Conservation (phyloP, 768 basidiomycete genomes). For the Auriscalpium orientale region DNA sequence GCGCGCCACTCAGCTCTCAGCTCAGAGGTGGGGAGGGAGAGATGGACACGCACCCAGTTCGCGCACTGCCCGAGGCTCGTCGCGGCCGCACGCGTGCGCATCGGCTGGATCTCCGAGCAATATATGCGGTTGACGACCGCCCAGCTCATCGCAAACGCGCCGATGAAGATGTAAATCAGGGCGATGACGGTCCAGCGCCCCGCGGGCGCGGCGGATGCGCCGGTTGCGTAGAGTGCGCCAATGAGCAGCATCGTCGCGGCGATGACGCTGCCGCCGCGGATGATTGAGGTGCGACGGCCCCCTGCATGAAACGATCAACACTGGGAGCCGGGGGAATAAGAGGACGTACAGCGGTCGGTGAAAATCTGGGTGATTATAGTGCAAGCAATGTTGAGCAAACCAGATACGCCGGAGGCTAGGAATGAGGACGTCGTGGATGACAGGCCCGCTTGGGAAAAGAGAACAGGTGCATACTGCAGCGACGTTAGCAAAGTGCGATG, state of each 20-base stretch:
- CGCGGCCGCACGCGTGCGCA: slow-evolving; percentile 35
- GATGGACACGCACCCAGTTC: slow-evolving; percentile 30
- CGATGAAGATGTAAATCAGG: slow-evolving; percentile 38
- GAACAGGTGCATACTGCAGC: slow-evolving; percentile 35
- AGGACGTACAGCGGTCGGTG: slow-evolving; percentile 31
- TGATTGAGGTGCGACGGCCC: slow-evolving; percentile 27
- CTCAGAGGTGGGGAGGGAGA: slow-evolving; percentile 10
- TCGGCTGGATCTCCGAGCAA: slow-evolving; percentile 41
- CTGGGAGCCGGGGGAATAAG: not conserved
- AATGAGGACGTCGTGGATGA: slow-evolving; percentile 37
- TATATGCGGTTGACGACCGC: slow-evolving; percentile 34
- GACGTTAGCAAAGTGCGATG: not conserved
- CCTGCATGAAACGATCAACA: not conserved
- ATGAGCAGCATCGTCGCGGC: slow-evolving; percentile 32
- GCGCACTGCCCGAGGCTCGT: slow-evolving; percentile 32
- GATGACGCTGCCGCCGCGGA: slow-evolving; percentile 37
- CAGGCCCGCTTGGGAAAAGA: slow-evolving; percentile 44
- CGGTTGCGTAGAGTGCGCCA: slow-evolving; percentile 35
- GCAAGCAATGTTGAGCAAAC: slow-evolving; percentile 33
- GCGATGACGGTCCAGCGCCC: slow-evolving; percentile 35
- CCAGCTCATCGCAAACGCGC: slow-evolving; percentile 37
- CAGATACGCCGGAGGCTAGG: slow-evolving; percentile 43
- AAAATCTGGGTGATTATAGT: slow-evolving; percentile 32
- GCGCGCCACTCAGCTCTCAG: not conserved
- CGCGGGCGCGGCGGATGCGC: slow-evolving; percentile 21